Percentiles rank a stretch among this genome's conserved stretches.
Conservation (phyloP, 2,329 filamentous ascomycete genomes). For the Cordyceps militaris region DNA sequence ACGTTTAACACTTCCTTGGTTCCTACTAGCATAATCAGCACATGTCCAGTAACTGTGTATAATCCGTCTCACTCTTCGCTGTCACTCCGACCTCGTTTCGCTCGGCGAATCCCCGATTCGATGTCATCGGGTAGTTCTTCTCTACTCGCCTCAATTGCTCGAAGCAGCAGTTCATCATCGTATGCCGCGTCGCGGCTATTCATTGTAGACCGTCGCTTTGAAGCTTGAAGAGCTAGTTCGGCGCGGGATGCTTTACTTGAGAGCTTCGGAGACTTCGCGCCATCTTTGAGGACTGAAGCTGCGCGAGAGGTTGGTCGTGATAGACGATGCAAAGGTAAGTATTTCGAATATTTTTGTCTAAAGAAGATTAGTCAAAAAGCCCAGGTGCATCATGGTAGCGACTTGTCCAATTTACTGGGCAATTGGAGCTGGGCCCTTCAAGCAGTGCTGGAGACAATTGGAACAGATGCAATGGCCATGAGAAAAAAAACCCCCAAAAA, state of each 20-base stretch:
- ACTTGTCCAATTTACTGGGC: neutral
- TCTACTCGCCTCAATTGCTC: constrained; percentile 93
- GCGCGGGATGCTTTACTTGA: constrained; percentile 51
- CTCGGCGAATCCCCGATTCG: constrained; percentile 49
- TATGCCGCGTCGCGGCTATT: constrained; percentile 94
- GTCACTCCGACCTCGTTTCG: constrained; percentile 80
- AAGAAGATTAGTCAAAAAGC: constrained; percentile 14
- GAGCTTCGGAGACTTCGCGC: constrained; percentile 44
- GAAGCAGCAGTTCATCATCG: constrained; percentile 82
- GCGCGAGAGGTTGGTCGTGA: constrained; percentile 55
- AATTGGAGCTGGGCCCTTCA: neutral
- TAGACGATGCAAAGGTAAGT: constrained; percentile 51
- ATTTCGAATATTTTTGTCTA: constrained; percentile 61
- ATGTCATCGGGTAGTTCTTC: constrained; percentile 55
- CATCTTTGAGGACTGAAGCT: constrained; percentile 59
- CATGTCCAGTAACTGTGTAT: constrained; percentile 18
- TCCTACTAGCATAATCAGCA: constrained; percentile 41
- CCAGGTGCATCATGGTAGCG: neutral
- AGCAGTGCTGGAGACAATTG: neutral
- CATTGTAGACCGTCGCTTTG: constrained; percentile 91
- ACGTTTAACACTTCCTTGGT: constrained; percentile 65
- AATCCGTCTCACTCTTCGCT: constrained; percentile 76
- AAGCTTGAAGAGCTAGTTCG: constrained; percentile 46
- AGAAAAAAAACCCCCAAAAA: no score
- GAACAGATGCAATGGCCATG: neutral